Base-by-base conservation (phyloP, 441 rosid genomes). In the Brassica balearica region DNA sequence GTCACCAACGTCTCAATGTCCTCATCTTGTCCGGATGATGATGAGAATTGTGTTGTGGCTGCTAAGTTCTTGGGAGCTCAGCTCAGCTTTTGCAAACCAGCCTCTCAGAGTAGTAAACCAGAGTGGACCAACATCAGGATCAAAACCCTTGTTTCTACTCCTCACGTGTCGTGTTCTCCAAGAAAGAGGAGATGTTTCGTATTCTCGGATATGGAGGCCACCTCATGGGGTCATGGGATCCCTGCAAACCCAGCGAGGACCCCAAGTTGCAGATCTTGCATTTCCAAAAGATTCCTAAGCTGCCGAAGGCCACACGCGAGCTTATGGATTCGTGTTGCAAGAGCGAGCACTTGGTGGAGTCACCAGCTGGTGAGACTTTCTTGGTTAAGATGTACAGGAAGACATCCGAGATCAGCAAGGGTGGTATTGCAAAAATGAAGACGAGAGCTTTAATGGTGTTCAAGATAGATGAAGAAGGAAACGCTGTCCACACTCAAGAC, bases 381-480 rank as follows among this genome's bases (percentile, higher is more conserved):
- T 59, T 59, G 63, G 63, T 59, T 59, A 59, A 59, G 63, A 10
- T 59, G 14, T 59, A 59, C n/a, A 59, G 63, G 63, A 59, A 59
- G 32, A 59, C 32, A 22, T 11, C 63, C 29, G 27, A 59, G 63
- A 59, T 22, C 14, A 22, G 27, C 1, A 4, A 22, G 63, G 32
- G 1, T 22, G 59, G 59, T 53, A 59, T 59, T 59, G 63, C 63
- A 4, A 59, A 46, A 46, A 2, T 62, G 69, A 27, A 1, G 22
- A 73, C 63, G 27, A 29, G 34, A 17, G 48, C 5, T 27, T 14
- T 63, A 1, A 15, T 73, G 76, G 69, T 48, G 32, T 60, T 72
- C 38, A 72, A 10, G 38, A 60, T 60, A 60, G 64, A 60, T 25
- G 64, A 60, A 60, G 64, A 60, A 60, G 64, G 64, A 60, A 60